Percentiles rank a stretch among this genome's conserved stretches.
phyloP scores from a whole-genome alignment of 208 protist genomes.

The Entamoeba dispar region DNA sequence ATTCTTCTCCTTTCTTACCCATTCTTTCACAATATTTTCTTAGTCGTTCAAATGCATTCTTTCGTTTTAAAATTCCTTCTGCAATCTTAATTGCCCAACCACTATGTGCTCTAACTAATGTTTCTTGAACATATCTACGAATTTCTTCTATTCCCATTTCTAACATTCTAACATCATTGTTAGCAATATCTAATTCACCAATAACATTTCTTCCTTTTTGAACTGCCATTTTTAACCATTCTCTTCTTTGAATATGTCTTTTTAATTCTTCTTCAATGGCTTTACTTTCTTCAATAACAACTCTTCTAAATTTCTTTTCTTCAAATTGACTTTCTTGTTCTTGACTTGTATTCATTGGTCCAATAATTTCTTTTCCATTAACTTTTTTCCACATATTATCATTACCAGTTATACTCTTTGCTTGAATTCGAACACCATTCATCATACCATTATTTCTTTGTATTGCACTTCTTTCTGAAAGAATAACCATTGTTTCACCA shows the following conservation, averaged over 20 bases:
- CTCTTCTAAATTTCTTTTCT: too few species aligned
- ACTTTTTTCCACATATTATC: too few species aligned
- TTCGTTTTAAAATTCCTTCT: not conserved
- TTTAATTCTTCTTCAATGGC: not conserved
- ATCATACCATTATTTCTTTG: not conserved
- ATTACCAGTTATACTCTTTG: too few species aligned
- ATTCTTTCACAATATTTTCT: not conserved
- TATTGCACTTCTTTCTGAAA: not conserved
- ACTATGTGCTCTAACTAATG: not conserved
- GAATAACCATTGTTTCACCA: not conserved
- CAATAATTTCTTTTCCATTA: too few species aligned
- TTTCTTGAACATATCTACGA: not conserved
- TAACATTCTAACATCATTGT: not conserved
- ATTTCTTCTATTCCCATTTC: not conserved
- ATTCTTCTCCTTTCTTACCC: not conserved
- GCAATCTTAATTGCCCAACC: not conserved
- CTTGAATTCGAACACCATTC: too few species aligned
- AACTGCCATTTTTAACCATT: not conserved
- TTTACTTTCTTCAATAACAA: not conserved
- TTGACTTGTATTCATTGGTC: too few species aligned
- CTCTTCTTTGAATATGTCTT: not conserved
- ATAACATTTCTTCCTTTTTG: not conserved
- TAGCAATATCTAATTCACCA: not conserved
- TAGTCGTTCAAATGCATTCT: not conserved
- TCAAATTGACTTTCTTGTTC: too few species aligned